A percentile compares a stretch with the other conserved stretches of the same genome.
Conservation (phyloP, 345 rosid genomes). For the Syzygium grande region DNA sequence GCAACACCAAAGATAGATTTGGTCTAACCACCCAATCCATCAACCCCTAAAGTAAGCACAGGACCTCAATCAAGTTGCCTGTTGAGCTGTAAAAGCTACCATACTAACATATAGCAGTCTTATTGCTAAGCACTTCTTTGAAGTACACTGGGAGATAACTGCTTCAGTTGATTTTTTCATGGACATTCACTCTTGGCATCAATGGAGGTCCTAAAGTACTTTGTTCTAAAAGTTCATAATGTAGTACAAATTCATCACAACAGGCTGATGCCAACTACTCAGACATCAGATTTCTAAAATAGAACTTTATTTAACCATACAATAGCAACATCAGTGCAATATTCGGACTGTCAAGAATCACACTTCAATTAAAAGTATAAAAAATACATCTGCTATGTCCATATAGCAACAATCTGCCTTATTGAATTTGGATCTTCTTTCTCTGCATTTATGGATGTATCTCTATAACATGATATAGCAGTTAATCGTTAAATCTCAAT, state of each 20-base stretch:
- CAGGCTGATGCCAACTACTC: background rate
- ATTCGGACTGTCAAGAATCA: background rate
- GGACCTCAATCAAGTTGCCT: background rate
- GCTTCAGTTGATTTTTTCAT: background rate
- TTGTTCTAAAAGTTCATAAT: background rate
- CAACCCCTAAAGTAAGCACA: background rate
- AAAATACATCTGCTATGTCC: background rate
- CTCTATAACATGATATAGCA: background rate
- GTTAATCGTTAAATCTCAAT: background rate
- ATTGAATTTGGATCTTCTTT: background rate
- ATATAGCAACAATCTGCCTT: background rate
- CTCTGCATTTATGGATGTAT: background rate
- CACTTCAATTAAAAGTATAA: background rate
- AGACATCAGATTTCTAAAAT: background rate
- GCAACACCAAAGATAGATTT: background rate
- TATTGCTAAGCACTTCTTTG: background rate
- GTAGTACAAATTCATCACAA: background rate
- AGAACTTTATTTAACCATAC: background rate
- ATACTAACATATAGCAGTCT: background rate
- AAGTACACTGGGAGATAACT: background rate
- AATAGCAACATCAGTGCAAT: background rate
- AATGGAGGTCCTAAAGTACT: background rate
- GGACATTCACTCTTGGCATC: background rate
- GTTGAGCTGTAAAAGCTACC: background rate
- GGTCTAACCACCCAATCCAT: background rate